Conservation (phyloP, 148 eudicot genomes). For the Silene uniflora region DNA sequence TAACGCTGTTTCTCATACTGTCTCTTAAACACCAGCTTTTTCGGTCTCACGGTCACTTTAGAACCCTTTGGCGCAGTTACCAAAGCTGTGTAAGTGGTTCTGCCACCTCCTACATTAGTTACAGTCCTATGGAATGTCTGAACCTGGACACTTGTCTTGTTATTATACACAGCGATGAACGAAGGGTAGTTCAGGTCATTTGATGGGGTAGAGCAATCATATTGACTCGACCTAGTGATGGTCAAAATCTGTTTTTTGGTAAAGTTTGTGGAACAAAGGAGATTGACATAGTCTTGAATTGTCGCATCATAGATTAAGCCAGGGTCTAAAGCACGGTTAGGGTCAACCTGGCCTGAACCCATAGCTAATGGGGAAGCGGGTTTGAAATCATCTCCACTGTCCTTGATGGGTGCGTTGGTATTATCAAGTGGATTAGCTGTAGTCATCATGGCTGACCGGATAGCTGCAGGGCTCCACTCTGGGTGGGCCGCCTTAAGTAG, state of each 20-base stretch:
- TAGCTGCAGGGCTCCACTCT: conserved; percentile 35
- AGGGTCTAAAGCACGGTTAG: conserved; percentile 41
- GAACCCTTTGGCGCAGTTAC: conserved; percentile 20
- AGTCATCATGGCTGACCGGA: conserved; percentile 42
- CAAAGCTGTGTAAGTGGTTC: conserved; percentile 24
- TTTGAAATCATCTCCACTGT: conserved; percentile 3
- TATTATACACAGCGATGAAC: conserved; percentile 27
- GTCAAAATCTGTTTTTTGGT: conserved; percentile 21
- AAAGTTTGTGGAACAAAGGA: conserved; percentile 33
- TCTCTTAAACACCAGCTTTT: conserved; percentile 26
- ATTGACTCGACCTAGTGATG: conserved; percentile 22
- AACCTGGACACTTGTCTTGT: conserved; percentile 10
- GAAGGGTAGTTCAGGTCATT: conserved; percentile 39
- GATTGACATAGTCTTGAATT: conserved; percentile 30
- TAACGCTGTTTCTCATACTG: conserved; percentile 30
- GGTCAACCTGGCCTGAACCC: conserved; percentile 41
- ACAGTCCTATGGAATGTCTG: conserved; percentile 31
- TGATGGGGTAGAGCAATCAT: conserved; percentile 27
- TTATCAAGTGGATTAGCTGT: conserved; percentile 37
- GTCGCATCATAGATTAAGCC: conserved; percentile 35
- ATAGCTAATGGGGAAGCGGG: conserved; percentile 38
- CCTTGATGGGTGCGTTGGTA: conserved; percentile 25
- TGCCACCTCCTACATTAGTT: conserved; percentile 25
- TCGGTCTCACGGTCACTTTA: conserved; percentile 23
- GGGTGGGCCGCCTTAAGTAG: conserved; percentile 36